Evolutionary conservation across 192 early-diverging fungal genomes (phyloP), one percentile per base, ranked within the genome.

Genomic region (Umbelopsis sp.): DNA sequence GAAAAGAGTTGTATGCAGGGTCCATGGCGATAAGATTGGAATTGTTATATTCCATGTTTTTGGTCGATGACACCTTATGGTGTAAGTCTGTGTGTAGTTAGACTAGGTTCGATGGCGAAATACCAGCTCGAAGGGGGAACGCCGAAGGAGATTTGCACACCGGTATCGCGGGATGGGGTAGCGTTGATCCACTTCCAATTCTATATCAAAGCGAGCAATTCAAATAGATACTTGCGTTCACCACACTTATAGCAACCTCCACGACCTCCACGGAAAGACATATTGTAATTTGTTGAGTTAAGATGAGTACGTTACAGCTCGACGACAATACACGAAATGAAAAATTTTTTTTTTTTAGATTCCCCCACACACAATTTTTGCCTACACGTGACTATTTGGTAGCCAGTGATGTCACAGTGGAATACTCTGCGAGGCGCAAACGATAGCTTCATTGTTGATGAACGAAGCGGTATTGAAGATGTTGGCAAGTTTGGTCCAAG

Each of bases 241-340:
- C 76, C 76, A 78, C 76, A 78, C 72, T 78, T 78, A 49, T 78
- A 78, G 66, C 76, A 78, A 70, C 50, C 51, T 65, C 74, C 69
- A 75, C 73, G 73, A 65, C 47, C 45, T 29, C 38, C 45, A 78
- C 76, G 76, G 69, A 71, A 78, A 73, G 76, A 78, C 76, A 72
- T 72, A 25, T 54, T 66, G 26, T 36, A 36, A 51, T 56, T 71
- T 29, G 43, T 69, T 52, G 49, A 65, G 50, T 44, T 52, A 54
- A 56, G 44, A 43, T 50, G 54, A 56, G 53, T 34, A 36, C 36
- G 43, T 49, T 68, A 43, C 53, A 68, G 65, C 65, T 65, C 52
- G 66, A 59, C 36, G 47, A 26, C 41, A 31, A 51, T 38, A 65
- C 38, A 59, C 67, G 44, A 75, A 47, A 21, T 4, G 47, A 49